Conservation (phyloP, 352 stramenopile species). For the Globisporangium paddicum region DNA sequence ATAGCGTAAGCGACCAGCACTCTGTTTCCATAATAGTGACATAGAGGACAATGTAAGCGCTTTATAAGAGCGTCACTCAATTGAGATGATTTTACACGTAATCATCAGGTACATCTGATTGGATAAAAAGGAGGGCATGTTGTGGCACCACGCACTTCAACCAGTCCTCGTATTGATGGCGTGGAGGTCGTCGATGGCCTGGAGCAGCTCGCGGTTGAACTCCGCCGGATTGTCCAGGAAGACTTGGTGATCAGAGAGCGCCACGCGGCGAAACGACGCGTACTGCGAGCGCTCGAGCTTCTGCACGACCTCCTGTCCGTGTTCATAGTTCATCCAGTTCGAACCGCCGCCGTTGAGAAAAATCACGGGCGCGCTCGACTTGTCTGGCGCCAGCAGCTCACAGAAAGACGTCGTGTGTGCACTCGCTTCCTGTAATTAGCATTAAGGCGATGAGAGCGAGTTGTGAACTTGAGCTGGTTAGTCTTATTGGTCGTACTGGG, state of each 20-base stretch:
- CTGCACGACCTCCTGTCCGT: constrained; percentile 13
- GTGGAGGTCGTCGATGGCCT: neutral
- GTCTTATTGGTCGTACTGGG: neutral
- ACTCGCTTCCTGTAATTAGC: neutral
- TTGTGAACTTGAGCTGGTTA: no score
- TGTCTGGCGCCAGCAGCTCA: constrained; percentile 2
- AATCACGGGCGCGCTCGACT: constrained; percentile 10
- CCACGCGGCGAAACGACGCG: neutral
- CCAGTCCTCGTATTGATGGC: neutral
- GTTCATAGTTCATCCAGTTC: constrained; percentile 22
- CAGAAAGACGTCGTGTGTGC: neutral
- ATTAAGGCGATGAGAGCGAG: neutral
- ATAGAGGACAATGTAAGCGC: neutral
- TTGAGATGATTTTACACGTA: neutral
- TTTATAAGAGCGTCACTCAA: neutral
- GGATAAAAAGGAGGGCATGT: no score
- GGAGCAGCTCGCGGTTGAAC: constrained; percentile 4
- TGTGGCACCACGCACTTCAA: no score
- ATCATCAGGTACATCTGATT: no score
- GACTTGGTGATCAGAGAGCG: constrained; percentile 1
- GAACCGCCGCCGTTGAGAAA: constrained; percentile 17
- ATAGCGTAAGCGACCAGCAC: neutral
- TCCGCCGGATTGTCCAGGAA: constrained; percentile 9
- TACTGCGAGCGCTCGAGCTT: constrained; percentile 9
- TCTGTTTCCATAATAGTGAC: neutral